Evolutionary conservation across 257 asterid species (phyloP), one percentile per base, ranked within the genome.

Genomic region (Eustoma russellianum): DNA sequence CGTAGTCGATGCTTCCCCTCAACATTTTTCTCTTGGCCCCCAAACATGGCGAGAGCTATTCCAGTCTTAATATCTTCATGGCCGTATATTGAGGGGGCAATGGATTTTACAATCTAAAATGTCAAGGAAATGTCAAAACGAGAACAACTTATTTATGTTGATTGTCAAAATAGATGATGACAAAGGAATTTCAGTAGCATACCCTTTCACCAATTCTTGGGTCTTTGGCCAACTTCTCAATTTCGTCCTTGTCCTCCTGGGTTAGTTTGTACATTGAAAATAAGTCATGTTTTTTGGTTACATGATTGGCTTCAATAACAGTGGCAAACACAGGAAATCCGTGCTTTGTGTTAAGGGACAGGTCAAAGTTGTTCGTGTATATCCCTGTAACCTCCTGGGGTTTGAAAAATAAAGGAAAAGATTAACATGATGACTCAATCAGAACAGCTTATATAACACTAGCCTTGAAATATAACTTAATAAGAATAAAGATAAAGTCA

Each of bases 251-350:
- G 83, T 92, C 98, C 73, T 92, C 97, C 68, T 92, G 94, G 46
- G 98, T 88, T 56, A 92, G 93, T 73, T 85, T 92, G 86, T 92
- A 85, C 55, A 94, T 94, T 61, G 98, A 92, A 74, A 92, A 92
- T 55, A 87, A 94, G 65, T 92, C 98, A 15, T 92, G 98, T 66
- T 92, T 92, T 77, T 92, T 92, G 61, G 97, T 80, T 57, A 92
- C 77, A 53, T 82, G 81, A 72, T 92, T 92, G 66, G 98, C 98
- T 76, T 92, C 98, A 67, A 88, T 73, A 51, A 92, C 97, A n/a
- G 98, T 92, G n/a, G 98, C 95, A 76, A 92, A 92, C 63, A 92
- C 98, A 52, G 98, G 98, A 74, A 92, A 92, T 46, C 98, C 98
- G 51, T 92, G 84, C 90, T 92, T 92, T 59, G 98, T 92, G 63